Conservation (phyloP, 2,329 filamentous ascomycete genomes). For the Tolypocladium guangdongense region DNA sequence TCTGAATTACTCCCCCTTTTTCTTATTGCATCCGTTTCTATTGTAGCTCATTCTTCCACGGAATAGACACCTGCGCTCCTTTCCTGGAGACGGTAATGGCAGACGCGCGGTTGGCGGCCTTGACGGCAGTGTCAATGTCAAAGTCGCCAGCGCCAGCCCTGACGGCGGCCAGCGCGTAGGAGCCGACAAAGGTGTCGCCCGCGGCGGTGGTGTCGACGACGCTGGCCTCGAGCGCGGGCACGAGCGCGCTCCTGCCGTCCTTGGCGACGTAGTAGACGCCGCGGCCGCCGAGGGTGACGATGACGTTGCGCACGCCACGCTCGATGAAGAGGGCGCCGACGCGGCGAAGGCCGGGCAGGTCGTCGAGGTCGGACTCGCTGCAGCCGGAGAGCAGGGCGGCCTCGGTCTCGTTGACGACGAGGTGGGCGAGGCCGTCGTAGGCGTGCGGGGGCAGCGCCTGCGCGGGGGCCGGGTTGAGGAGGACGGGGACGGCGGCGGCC, state of each 20-base stretch:
- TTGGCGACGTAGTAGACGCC: conserved; percentile 59
- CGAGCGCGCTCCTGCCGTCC: conserved; percentile 29
- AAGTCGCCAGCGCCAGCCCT: conserved; percentile 27
- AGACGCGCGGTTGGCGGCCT: conserved; percentile 40
- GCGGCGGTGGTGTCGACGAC: conserved; percentile 93
- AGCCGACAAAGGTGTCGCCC: conserved; percentile 88
- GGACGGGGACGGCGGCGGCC: conserved; percentile 42
- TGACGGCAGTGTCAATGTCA: conserved; percentile 44
- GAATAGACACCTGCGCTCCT: conserved; percentile 32
- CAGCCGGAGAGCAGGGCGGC: conserved; percentile 59
- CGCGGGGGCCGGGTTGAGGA: conserved; percentile 81
- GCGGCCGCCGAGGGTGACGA: conserved; percentile 74
- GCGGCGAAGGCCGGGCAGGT: conserved; percentile 28
- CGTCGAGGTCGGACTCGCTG: conserved; percentile 36
- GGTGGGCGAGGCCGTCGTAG: conserved; percentile 59
- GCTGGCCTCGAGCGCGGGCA: conserved; percentile 55
- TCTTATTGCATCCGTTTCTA: conserved; percentile 9
- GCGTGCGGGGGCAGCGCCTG: conserved; percentile 53
- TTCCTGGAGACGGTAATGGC: conserved; percentile 30
- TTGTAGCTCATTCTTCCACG: conserved; percentile 31
- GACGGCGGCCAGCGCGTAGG: conserved; percentile 67
- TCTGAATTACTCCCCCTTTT: conserved; percentile 3
- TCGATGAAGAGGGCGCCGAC: conserved; percentile 52
- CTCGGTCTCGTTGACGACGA: conserved; percentile 88
- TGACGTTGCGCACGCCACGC: conserved; percentile 62